Evolutionary conservation across 2,329 filamentous ascomycete genomes (phyloP).

Genomic region (Penicillium sp.): DNA sequence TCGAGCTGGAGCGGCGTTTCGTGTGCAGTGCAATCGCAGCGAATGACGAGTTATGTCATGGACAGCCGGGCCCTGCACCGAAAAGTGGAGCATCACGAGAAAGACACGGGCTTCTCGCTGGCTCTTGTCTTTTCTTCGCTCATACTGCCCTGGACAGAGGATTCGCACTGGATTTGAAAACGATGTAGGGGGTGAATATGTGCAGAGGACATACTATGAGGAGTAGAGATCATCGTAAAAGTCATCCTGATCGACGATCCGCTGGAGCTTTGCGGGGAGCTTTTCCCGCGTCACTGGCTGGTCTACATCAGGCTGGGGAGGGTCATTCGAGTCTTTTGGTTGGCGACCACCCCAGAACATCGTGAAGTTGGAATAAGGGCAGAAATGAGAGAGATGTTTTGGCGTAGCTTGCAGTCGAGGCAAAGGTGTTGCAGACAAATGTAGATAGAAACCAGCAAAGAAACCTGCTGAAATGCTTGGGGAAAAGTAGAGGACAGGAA

Average conservation of each 20-base stretch:
- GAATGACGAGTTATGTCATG: constrained; percentile 5
- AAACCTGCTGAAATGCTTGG: constrained; percentile 5
- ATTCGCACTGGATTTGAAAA: background rate
- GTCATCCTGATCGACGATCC: constrained; percentile 61
- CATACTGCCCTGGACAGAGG: background rate
- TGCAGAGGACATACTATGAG: constrained; percentile 65
- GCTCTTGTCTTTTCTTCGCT: background rate
- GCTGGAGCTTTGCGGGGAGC: constrained; percentile 58
- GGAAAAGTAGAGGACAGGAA: background rate
- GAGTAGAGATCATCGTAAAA: constrained; percentile 77
- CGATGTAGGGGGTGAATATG: background rate
- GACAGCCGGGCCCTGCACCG: background rate
- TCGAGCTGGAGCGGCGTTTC: background rate
- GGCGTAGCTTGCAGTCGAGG: background rate
- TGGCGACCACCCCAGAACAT: constrained; percentile 39
- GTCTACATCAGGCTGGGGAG: constrained; percentile 20
- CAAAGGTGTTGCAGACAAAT: background rate
- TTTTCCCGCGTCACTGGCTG: constrained; percentile 52
- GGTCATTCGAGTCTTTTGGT: constrained; percentile 20
- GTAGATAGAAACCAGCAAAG: background rate
- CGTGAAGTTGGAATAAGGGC: constrained; percentile 2
- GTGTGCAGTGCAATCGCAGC: background rate
- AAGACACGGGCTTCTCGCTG: background rate
- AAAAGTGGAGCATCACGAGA: constrained; percentile 12
- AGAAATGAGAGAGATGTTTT: background rate